Evolutionary conservation across 2,329 filamentous ascomycete genomes (phyloP).

Genomic region (Diaporthe vaccinii): DNA sequence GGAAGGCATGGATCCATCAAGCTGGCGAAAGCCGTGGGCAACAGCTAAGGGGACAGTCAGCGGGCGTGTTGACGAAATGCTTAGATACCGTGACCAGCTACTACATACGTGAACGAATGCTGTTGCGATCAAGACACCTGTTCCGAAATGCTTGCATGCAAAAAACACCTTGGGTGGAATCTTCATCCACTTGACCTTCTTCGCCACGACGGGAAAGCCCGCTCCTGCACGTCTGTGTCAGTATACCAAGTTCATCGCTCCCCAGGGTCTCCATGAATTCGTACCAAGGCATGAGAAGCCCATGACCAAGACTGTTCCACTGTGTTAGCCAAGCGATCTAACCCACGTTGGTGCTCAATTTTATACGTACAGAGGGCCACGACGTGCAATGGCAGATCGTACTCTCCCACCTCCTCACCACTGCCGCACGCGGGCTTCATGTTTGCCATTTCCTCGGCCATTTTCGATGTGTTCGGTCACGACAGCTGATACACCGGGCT

Average conservation of each 20-base stretch:
- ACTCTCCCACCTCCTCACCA: constrained; percentile 53
- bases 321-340: not conserved
- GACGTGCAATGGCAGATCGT: constrained; percentile 58
- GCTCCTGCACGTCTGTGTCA: constrained; percentile 45
- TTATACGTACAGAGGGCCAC: constrained; percentile 53
- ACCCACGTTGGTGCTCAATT: not conserved
- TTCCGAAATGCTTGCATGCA: constrained; percentile 76
- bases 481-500: constrained; percentile 21
- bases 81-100: not conserved
- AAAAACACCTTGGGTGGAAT: constrained; percentile 71
- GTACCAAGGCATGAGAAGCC: constrained; percentile 55
- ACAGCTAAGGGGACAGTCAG: constrained; percentile 54
- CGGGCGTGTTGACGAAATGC: not conserved
- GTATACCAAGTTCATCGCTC: not conserved
- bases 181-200: constrained; percentile 70
- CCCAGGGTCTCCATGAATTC: constrained; percentile 35
- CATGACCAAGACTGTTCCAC: constrained; percentile 55
- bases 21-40: constrained; percentile 71
- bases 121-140: constrained; percentile 79
- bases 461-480: constrained; percentile 22
- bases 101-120: constrained; percentile 76
- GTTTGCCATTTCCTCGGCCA: constrained; percentile 44
- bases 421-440: constrained; percentile 57
- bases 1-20: constrained; percentile 69
- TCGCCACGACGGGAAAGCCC: constrained; percentile 66